A percentile compares a stretch with the other conserved stretches of the same genome.
Conservation (phyloP, 176 grass and related monocot genomes). For the Cymbopogon citratus region DNA sequence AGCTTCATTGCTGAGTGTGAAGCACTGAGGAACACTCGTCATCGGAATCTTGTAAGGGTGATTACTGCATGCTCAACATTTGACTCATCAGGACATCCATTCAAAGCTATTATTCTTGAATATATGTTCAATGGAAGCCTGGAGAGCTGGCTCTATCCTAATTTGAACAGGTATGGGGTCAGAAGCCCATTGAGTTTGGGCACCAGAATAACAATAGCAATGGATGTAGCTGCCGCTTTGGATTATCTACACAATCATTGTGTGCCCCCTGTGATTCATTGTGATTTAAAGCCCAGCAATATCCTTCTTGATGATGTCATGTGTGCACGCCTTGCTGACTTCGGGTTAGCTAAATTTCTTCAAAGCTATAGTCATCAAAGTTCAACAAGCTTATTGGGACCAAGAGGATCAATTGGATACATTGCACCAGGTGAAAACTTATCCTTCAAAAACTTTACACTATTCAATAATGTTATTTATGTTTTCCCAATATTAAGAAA, state of each 20-base stretch:
- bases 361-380: neutral
- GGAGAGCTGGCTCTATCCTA: constrained; percentile 47
- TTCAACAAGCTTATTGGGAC: constrained; percentile 15
- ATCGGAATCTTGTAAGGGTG: constrained; percentile 44
- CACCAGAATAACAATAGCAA: constrained; percentile 35
- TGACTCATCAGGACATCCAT: constrained; percentile 35
- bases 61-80: constrained; percentile 36
- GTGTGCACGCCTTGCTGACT: constrained; percentile 37
- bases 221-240: constrained; percentile 47
- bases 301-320: constrained; percentile 36
- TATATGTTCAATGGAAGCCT: constrained; percentile 29
- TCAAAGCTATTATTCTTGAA: constrained; percentile 48
- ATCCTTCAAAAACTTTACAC: neutral
- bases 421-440: constrained; percentile 31
- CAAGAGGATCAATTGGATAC: constrained; percentile 40
- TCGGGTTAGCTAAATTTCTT: constrained; percentile 39
- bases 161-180: neutral
- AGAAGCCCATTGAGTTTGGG: constrained; percentile 19
- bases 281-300: constrained; percentile 57
- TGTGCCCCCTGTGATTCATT: constrained; percentile 37
- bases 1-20: constrained; percentile 49
- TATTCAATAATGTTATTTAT: neutral
- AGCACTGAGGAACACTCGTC: constrained; percentile 43
- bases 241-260: constrained; percentile 43
- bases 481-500: neutral